Base-by-base conservation (phyloP, 2,329 filamentous ascomycete genomes). In the Lachnellula arida region DNA sequence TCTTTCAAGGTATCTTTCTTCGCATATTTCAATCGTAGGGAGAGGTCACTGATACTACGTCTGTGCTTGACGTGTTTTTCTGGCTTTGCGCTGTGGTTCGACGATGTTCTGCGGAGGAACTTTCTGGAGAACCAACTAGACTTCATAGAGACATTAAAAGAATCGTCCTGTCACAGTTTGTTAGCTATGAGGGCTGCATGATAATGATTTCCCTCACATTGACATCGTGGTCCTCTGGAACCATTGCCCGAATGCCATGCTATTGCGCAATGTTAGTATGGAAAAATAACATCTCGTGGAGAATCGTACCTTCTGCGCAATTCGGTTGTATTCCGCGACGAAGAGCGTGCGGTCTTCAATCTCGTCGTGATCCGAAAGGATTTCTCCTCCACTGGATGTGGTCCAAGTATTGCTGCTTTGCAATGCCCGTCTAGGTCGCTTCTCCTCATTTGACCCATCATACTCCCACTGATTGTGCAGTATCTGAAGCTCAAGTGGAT, bases 321-420 rank as follows among this genome's bases (percentile, higher is more conserved):
- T 67, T 4, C 75, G 73, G 66, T 87, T 87, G 68, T 85, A 87
- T 61, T 85, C 80, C 7, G 76, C 64, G 5, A 85, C 67, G 65
- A 81, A 82, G 2, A 70, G 64, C 1, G 71, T 67, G 32, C 81
- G 74, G 52, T 79, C 75, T 37, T 78, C 75, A 15, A 77, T 67
- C 32, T 78, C 77, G 42, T 81, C 80, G 4, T 71, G 71, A 52
- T 82, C 79, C 19, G 74, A 76, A 34, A 76, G 65, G 15, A 76
- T 12, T 11, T 32, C 65, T 2, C 74, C 77, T 34, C 80, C 80
- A 40, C 76, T 78, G 54, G 77, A 81, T 43, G 78, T 80, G 17
- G 80, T 79, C 82, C 82, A 85, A 3, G 80, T 84, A 43, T 75
- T 77, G 65, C 78, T 83, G 60, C 59, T 65, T 14, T 50, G 56